Base-by-base conservation (phyloP, 371 early-diverging fungal species). In the Mucor sp. region DNA sequence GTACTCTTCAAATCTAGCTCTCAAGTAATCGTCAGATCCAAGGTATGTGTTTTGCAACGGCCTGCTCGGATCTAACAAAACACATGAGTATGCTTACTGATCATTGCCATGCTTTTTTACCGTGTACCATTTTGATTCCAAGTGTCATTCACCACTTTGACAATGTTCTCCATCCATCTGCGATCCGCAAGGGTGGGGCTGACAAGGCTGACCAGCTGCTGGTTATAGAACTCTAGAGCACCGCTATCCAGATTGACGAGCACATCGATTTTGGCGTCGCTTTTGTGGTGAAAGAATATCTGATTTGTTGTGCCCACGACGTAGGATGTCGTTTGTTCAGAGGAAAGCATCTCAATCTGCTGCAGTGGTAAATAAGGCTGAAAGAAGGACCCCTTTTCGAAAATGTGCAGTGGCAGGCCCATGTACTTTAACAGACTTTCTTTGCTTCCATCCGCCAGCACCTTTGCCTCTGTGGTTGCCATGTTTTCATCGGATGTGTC, bases 311-410 rank as follows among this genome's bases (percentile, higher is more conserved):
- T 92, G 27, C 94, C 94, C 17, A 90, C 88, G 4, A 93, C 74
- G 65, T 89, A 93, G 0, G 91, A 84, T 50, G 80, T 79, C 3
- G 94, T 92, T 39, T 83, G 78, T 25, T 88, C 82, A 12, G 90
- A 84, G 43, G 87, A 87, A 0, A 93, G 67, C 66, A 87, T 89
- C 58, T 94, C 93, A 27, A 94, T 91, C 70, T 94, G 94, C 66
- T 94, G 94, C 11, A 94, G 76, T 12, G 94, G 94, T 50, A 93
- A 76, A 68, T 94, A 94, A 9, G 94, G 94, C 63, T 93, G 94
- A 66, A 93, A 93, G 58, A 94, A 92, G 0, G 89, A 83, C 0
- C 91, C 91, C 76, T 90, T 83, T 56, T 90, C 92, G 75, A 93
- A 94, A 8, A 93, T 75, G 44, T 86, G 75, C 14, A 94, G 72